Evolutionary conservation across 257 asterid genomes (phyloP).

Genomic region (Przewalskia tangutica): DNA sequence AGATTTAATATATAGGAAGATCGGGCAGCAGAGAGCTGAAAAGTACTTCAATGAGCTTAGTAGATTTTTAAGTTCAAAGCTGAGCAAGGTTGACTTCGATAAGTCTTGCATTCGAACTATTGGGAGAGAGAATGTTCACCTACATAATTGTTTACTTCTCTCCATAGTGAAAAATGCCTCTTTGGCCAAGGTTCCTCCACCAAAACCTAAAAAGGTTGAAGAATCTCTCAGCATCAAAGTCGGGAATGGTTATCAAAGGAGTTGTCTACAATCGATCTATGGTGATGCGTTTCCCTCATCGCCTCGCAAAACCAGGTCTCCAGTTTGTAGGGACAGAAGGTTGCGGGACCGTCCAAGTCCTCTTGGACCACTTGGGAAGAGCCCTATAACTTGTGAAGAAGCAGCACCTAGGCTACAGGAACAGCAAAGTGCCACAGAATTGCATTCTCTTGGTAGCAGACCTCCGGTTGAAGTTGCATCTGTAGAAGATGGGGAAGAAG

Average conservation of each 20-base stretch:
- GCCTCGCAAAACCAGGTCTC: conserved; percentile 56
- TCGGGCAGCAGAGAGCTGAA: conserved; percentile 70
- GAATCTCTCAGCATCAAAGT: conserved; percentile 29
- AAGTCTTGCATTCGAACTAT: conserved; percentile 41
- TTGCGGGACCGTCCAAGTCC: conserved; percentile 77
- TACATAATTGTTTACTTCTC: conserved; percentile 62
- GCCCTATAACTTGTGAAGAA: conserved; percentile 53
- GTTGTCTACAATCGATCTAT: conserved; percentile 42
- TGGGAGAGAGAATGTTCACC: conserved; percentile 63
- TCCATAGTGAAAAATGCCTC: conserved; percentile 55
- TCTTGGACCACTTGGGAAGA: conserved; percentile 73
- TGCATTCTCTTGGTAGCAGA: conserved; percentile 63
- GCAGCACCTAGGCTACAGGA: conserved; percentile 43
- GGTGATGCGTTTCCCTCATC: conserved; percentile 57
- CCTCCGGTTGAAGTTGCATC: conserved; percentile 46
- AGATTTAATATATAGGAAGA: conserved; percentile 38
- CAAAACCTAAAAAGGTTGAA: conserved; percentile 31
- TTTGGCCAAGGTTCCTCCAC: conserved; percentile 48
- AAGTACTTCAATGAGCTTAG: conserved; percentile 53
- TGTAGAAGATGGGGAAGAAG: conserved; percentile 90
- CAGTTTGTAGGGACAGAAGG: conserved; percentile 50
- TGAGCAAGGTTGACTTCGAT: conserved; percentile 52
- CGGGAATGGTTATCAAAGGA: conserved; percentile 42
- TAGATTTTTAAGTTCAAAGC: conserved; percentile 35
- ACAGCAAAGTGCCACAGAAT: conserved; percentile 67